Percentiles rank a stretch among this genome's conserved stretches.
These are phyloP conservation scores for Paspalum vaginatum DNA, from an alignment of 176 grass and related monocot genomes.

Conservation along the genomic window DNA sequence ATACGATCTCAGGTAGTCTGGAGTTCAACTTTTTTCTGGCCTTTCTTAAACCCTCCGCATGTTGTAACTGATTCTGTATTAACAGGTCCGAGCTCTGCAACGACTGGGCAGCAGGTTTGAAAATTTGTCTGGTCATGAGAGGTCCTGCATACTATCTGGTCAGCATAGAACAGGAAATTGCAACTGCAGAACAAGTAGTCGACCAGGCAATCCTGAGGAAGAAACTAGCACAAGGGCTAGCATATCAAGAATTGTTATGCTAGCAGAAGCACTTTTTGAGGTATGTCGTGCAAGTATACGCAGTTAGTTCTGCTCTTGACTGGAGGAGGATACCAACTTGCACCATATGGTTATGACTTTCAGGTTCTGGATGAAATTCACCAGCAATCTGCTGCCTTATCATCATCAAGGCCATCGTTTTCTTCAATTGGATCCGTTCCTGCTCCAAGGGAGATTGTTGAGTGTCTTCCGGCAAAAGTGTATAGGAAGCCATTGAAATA, in stretches of 20 bases:
- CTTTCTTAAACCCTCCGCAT: neutral
- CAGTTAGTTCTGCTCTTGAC: slow-evolving; percentile 30
- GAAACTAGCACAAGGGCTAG: slow-evolving; percentile 71
- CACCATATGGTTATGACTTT: slow-evolving; percentile 28
- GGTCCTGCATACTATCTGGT: slow-evolving; percentile 90
- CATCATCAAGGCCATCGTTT: slow-evolving; percentile 83
- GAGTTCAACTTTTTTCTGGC: slow-evolving; percentile 36
- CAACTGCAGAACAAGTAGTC: slow-evolving; percentile 70
- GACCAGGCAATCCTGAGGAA: slow-evolving; percentile 76
- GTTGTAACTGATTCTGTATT: slow-evolving; percentile 39
- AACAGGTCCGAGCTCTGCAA: slow-evolving; percentile 93
- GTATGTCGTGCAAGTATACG: slow-evolving; percentile 44
- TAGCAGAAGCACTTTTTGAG: slow-evolving; percentile 97
- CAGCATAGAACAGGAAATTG: slow-evolving; percentile 83
- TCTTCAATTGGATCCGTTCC: slow-evolving; percentile 92
- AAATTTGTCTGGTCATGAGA: slow-evolving; percentile 86
- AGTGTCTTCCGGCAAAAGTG: slow-evolving; percentile 81
- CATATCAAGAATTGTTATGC: slow-evolving; percentile 98
- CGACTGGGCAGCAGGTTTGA: slow-evolving; percentile 93
- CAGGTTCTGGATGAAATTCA: slow-evolving; percentile 99
- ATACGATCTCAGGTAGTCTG: slow-evolving; percentile 88
- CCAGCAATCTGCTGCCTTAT: slow-evolving; percentile 86
- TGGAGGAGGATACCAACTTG: slow-evolving; percentile 28
- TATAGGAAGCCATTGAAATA: slow-evolving; percentile 70
- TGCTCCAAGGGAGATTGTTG: slow-evolving; percentile 86